Base-by-base conservation (phyloP, 352 stramenopile genomes). In the Pythium brachiatum region DNA sequence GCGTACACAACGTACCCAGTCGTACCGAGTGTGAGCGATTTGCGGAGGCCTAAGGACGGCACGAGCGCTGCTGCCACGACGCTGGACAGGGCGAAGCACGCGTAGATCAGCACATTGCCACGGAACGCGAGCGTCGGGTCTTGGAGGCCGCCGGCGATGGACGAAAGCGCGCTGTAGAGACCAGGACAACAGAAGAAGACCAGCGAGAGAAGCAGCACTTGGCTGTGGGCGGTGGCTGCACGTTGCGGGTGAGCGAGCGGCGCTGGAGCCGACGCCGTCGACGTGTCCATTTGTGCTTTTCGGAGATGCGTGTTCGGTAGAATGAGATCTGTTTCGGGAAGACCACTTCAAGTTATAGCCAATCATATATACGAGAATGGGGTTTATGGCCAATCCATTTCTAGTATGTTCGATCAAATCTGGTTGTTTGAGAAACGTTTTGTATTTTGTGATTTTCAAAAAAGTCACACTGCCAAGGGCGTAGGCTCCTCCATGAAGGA, bases 1-100 rank as follows among this genome's bases (percentile, higher is more conserved):
- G 76, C 69, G 21, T 94, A 84, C 21, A 69, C 20, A 9, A 74
- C 75, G 62, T 96, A 96, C 46, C 80, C 80, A 20, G 76, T 9
- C 0, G 81, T 60, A 23, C 88, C 88, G 16, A 86, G 15, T 21
- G 74, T 68, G 52, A 96, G 76, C 36, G 78, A 64, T 8, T 52
- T 44, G 25, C 74, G 75, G 34, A 75, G 52, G 7, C 81, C 84
- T 16, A 80, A 60, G 20, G 75, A 64, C 52, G 83, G 79, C 29
- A 84, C 72, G 27, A 90, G 43, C 12, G 50, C 67, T 0, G 73
- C 74, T 27, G 72, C 69, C 38, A 87, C 21, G 29, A 89, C 63
- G 60, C 80, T 86, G 20, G 62, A 79, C 32, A 79, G 15, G 0
- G 84, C 78, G 63, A 95, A 95, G 50, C 62, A 76, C 18, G 72